Evolutionary conservation across 345 rosid species (phyloP).

Genomic region (Luvunga scandens): DNA sequence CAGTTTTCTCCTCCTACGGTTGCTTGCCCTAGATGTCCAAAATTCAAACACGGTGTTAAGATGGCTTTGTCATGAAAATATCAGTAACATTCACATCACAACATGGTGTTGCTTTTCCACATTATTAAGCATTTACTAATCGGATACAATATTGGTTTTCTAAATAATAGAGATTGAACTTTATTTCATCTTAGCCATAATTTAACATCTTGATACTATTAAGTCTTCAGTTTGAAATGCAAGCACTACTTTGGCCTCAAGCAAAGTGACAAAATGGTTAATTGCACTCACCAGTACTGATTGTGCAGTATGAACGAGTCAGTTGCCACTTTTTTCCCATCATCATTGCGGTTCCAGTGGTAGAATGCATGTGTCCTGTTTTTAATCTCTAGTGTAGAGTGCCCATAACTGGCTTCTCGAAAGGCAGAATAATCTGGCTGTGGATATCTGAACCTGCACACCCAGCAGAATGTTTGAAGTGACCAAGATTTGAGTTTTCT

Average conservation of each 20-base stretch:
- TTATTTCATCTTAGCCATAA: too few relatives aligned
- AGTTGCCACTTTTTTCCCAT: conserved; percentile 69
- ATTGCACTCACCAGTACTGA: conserved; percentile 64
- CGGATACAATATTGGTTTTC: too few relatives aligned
- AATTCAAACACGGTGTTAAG: background rate
- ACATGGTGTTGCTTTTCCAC: background rate
- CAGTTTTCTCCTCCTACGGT: conserved; percentile 53
- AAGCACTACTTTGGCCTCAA: background rate
- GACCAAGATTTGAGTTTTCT: background rate
- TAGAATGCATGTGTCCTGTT: conserved; percentile 87
- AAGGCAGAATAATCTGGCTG: conserved; percentile 95
- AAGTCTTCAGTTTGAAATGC: background rate
- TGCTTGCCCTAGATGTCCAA: conserved; percentile 51
- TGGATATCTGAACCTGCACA: conserved; percentile 70
- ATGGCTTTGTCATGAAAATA: background rate
- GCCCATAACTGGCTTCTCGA: conserved; percentile 95
- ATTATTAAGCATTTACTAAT: background rate
- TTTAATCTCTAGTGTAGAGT: conserved; percentile 75
- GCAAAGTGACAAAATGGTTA: background rate
- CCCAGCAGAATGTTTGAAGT: background rate
- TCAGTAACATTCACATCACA: background rate
- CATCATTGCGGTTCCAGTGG: conserved; percentile 92
- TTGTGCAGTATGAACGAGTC: conserved; percentile 65
- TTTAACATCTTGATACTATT: background rate
- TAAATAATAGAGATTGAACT: too few relatives aligned